A percentile compares a stretch with the other conserved stretches of the same genome.
phyloP scores from a whole-genome alignment of 1,284 basidiomycete genomes.

The Megacollybia platyphylla region DNA sequence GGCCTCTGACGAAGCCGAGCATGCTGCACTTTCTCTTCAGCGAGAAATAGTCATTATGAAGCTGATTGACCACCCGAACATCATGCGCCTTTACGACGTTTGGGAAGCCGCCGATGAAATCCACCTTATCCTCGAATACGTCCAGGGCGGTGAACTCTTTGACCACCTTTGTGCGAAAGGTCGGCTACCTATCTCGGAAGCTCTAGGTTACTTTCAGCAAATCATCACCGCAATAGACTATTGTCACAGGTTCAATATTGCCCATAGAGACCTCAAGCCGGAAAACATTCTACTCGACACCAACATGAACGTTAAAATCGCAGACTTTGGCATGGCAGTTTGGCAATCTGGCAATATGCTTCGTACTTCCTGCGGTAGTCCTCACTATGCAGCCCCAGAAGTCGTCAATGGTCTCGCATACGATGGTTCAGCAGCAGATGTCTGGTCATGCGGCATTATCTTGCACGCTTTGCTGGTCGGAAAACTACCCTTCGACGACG shows the following conservation, averaged over 20 bases:
- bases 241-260: constrained; percentile 94
- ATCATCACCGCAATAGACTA: constrained; percentile 93
- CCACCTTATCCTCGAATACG: constrained; percentile 93
- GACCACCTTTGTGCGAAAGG: constrained; percentile 86
- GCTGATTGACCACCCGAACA: constrained; percentile 94
- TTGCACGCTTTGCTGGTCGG: constrained; percentile 89
- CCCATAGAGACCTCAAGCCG: constrained; percentile 94
- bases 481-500: constrained; percentile 88
- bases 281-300: constrained; percentile 89
- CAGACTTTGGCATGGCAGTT: constrained; percentile 99
- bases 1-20: constrained; percentile 54
- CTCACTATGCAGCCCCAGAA: constrained; percentile 97
- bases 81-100: constrained; percentile 91
- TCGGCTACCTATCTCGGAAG: constrained; percentile 69
- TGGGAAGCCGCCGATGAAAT: constrained; percentile 92
- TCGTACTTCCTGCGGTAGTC: constrained; percentile 88
- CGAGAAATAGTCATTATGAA: constrained; percentile 99
- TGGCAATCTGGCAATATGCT: constrained; percentile 73
- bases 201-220: constrained; percentile 92
- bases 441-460: constrained; percentile 98
- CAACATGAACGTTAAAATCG: constrained; percentile 87
- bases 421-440: constrained; percentile 83
- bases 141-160: constrained; percentile 95
- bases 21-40: constrained; percentile 73
- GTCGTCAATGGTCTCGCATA: constrained; percentile 81